Percentiles rank a stretch among this genome's conserved stretches.
phyloP scores from a whole-genome alignment of 2,329 filamentous ascomycete genomes.

The Blastomyces parvus region DNA sequence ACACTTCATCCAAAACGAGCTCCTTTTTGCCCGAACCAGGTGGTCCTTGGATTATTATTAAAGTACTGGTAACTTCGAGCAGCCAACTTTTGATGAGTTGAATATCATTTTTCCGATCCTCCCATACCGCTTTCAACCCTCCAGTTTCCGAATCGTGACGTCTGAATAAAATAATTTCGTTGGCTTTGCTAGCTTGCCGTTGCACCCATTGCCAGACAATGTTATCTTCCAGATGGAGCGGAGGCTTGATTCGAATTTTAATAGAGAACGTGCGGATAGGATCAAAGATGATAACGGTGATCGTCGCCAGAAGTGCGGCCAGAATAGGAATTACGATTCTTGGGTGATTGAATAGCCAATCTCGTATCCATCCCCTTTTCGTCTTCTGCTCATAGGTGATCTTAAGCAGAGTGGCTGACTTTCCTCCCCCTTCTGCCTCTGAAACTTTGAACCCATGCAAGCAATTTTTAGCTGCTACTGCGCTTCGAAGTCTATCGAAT shows the following conservation, averaged over 20 bases:
- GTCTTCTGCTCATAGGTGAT: slow-evolving; percentile 74
- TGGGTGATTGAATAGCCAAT: slow-evolving; percentile 80
- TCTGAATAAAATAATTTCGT: slow-evolving; percentile 35
- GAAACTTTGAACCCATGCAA: slow-evolving; percentile 72
- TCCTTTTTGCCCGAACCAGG: slow-evolving; percentile 86
- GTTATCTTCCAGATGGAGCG: slow-evolving; percentile 64
- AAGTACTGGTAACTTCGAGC: slow-evolving; percentile 79
- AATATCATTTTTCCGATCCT: slow-evolving; percentile 72
- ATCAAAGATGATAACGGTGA: slow-evolving; percentile 85
- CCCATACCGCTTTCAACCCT: slow-evolving; percentile 73
- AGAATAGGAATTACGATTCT: slow-evolving; percentile 76
- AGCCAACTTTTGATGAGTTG: slow-evolving; percentile 76
- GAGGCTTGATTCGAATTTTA: slow-evolving; percentile 71
- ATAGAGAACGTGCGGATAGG: slow-evolving; percentile 91
- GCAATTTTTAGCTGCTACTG: slow-evolving; percentile 85
- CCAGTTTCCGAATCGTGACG: slow-evolving; percentile 48
- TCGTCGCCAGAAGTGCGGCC: slow-evolving; percentile 68
- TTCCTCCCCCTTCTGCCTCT: slow-evolving; percentile 62
- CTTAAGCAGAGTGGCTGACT: slow-evolving; percentile 64
- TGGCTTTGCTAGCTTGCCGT: slow-evolving; percentile 45
- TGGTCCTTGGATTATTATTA: slow-evolving; percentile 87
- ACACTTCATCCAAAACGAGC: slow-evolving; percentile 72
- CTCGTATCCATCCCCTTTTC: slow-evolving; percentile 69
- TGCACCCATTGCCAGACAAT: slow-evolving; percentile 72
- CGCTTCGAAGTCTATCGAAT: slow-evolving; percentile 62